phyloP scores from a whole-genome alignment of 495 filamentous ascomycete species.

The Podospora sp. region DNA sequence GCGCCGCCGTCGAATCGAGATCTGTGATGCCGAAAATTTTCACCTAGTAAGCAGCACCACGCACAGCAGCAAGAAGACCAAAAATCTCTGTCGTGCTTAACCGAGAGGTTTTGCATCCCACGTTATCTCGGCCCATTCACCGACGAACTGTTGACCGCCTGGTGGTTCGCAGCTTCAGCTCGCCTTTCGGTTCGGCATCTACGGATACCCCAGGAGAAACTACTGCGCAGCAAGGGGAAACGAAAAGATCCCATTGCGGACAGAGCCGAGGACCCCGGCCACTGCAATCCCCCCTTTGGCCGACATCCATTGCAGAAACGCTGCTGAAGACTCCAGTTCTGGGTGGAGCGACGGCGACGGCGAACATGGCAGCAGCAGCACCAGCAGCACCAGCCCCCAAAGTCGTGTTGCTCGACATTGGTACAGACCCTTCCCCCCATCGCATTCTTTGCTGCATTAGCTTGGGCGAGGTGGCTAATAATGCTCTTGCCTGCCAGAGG shows the following conservation, averaged over 20 bases:
- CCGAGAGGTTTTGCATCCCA: not conserved
- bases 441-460: slow-evolving; percentile 31
- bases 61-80: not conserved
- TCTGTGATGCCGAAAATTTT: slow-evolving; percentile 23
- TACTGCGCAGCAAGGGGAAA: slow-evolving; percentile 1
- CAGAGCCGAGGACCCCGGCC: slow-evolving; percentile 10
- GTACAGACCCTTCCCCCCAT: slow-evolving; percentile 34
- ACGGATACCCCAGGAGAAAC: slow-evolving; percentile 13
- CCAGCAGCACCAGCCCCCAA: slow-evolving; percentile 31
- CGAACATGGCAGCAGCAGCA: slow-evolving; percentile 1
- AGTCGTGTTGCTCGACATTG: slow-evolving; percentile 54
- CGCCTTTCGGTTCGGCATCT: slow-evolving; percentile 16
- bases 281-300: not conserved
- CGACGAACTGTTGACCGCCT: slow-evolving; percentile 33
- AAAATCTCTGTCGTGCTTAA: slow-evolving; percentile 9
- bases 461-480: slow-evolving; percentile 45
- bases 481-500: slow-evolving; percentile 50
- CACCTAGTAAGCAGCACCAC: not conserved
- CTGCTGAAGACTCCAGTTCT: not conserved
- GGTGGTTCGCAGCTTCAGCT: slow-evolving; percentile 25
- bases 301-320: slow-evolving; percentile 3
- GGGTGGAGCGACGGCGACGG: not conserved
- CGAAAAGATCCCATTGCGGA: slow-evolving; percentile 7
- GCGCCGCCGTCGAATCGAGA: slow-evolving; percentile 18
- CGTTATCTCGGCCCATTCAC: slow-evolving; percentile 19